Percentiles rank a stretch among this genome's conserved stretches.
Evolutionary conservation across 1,284 basidiomycete species (phyloP).

Genomic region (Moesziomyces globuligerus): DNA sequence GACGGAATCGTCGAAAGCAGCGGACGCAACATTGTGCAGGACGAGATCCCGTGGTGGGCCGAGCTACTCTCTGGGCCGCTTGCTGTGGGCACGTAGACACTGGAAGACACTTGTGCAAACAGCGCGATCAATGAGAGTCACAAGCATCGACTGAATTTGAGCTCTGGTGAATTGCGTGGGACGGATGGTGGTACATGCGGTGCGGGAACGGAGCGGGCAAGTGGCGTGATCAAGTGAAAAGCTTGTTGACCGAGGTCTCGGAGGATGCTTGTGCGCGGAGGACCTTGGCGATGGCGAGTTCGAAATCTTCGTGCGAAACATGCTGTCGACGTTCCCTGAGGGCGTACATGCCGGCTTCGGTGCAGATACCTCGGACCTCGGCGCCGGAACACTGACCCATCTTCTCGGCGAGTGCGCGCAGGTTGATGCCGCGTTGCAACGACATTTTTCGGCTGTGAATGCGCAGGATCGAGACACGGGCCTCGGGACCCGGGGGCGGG

Average conservation of each 20-base stretch:
- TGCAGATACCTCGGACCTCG: constrained; percentile 97
- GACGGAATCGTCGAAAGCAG: constrained; percentile 30
- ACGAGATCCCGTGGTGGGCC: constrained; percentile 37
- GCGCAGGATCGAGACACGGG: constrained; percentile 92
- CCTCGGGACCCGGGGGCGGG: constrained; percentile 96
- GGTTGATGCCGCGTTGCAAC: constrained; percentile 94
- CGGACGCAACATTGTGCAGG: constrained; percentile 16
- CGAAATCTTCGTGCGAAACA: constrained; percentile 98
- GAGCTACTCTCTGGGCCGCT: constrained; percentile 26
- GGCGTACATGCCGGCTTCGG: constrained; percentile 98
- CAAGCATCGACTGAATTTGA: constrained; percentile 9
- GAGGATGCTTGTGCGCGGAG: constrained; percentile 68
- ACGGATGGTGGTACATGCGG: constrained; percentile 37
- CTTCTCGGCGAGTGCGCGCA: constrained; percentile 93
- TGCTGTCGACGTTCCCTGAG: constrained; percentile 90
- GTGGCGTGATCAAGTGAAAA: constrained; percentile 68
- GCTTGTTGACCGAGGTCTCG: constrained; percentile 67
- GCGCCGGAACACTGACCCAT: constrained; percentile 99
- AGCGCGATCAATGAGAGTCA: not conserved
- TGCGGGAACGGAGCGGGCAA: not conserved
- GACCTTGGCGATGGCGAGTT: constrained; percentile 94
- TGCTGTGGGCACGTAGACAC: not conserved
- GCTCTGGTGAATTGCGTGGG: constrained; percentile 20
- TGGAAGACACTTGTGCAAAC: not conserved
- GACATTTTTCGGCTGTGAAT: constrained; percentile 99